Percentiles rank a stretch among this genome's conserved stretches.
phyloP scores from a whole-genome alignment of 768 basidiomycete species.

The Solioccasus polychromus region DNA sequence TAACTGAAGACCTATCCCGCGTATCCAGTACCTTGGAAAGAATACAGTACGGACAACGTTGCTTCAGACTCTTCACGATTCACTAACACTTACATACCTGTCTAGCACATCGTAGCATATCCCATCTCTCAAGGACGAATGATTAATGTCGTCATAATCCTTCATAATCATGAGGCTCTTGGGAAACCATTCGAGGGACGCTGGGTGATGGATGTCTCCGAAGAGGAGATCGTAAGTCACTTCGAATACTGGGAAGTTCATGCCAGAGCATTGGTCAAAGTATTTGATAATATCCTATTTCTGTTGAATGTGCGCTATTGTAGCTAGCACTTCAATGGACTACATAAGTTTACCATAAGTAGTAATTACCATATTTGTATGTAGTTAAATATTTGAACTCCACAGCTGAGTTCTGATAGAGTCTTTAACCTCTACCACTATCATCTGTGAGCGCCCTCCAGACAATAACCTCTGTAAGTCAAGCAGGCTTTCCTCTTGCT shows the following conservation, averaged over 20 bases:
- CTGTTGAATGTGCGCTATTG: too few species aligned
- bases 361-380: too few species aligned
- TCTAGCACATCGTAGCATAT: slow-evolving; percentile 40
- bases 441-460: too few species aligned
- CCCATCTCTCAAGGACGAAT: slow-evolving; percentile 37
- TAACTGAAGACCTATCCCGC: background rate
- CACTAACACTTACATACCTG: background rate
- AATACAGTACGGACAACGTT: slow-evolving; percentile 4
- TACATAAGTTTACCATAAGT: too few species aligned
- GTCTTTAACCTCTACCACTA: too few species aligned
- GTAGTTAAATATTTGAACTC: too few species aligned
- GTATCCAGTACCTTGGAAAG: slow-evolving; percentile 23
- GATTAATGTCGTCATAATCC: slow-evolving; percentile 35
- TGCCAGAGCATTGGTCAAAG: slow-evolving; percentile 10
- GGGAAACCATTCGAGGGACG: slow-evolving; percentile 31
- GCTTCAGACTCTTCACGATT: background rate
- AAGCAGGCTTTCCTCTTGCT: too few species aligned
- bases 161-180: slow-evolving; percentile 25
- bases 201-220: slow-evolving; percentile 27
- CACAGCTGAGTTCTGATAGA: too few species aligned
- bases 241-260: slow-evolving; percentile 27
- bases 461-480: too few species aligned
- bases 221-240: slow-evolving; percentile 29
- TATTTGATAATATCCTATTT: too few species aligned
- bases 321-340: too few species aligned